A percentile compares a stretch with the other conserved stretches of the same genome.
phyloP scores from a whole-genome alignment of 257 asterid species.

The Verbascum thapsus region DNA sequence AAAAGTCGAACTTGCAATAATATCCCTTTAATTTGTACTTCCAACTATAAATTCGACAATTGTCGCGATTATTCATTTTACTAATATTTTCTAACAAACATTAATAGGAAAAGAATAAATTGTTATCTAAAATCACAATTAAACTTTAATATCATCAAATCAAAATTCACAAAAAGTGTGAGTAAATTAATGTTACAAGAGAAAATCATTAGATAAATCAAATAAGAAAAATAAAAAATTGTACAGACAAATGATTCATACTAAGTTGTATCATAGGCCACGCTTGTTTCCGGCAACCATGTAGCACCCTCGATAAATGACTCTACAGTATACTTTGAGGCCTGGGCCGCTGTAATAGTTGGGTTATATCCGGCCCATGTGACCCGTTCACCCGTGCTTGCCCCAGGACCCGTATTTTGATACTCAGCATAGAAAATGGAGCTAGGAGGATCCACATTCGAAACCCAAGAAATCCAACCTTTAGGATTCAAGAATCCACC shows the following conservation, averaged over 20 bases:
- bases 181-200: conserved; percentile 16
- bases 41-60: too few relatives aligned
- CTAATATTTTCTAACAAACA: too few relatives aligned
- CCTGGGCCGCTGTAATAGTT: conserved; percentile 44
- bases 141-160: too few relatives aligned
- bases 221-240: not conserved
- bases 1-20: too few relatives aligned
- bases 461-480: conserved; percentile 74
- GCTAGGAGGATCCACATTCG: conserved; percentile 51
- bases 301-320: conserved; percentile 53
- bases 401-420: conserved; percentile 65
- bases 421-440: conserved; percentile 68
- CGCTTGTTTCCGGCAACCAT: conserved; percentile 63
- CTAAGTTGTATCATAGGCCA: conserved; percentile 46
- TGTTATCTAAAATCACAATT: too few relatives aligned
- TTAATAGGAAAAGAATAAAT: too few relatives aligned
- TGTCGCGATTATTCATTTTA: too few relatives aligned
- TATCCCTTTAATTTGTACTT: too few relatives aligned
- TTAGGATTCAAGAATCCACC: conserved; percentile 56
- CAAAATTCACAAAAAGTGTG: conserved; percentile 14
- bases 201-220: not conserved
- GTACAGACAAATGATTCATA: not conserved
- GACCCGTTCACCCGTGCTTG: conserved; percentile 47
- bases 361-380: conserved; percentile 71
- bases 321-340: conserved; percentile 53